A percentile compares a stretch with the other conserved stretches of the same genome.
Evolutionary conservation across 2,329 filamentous ascomycete genomes (phyloP).

Genomic region (Colletotrichum sp.): DNA sequence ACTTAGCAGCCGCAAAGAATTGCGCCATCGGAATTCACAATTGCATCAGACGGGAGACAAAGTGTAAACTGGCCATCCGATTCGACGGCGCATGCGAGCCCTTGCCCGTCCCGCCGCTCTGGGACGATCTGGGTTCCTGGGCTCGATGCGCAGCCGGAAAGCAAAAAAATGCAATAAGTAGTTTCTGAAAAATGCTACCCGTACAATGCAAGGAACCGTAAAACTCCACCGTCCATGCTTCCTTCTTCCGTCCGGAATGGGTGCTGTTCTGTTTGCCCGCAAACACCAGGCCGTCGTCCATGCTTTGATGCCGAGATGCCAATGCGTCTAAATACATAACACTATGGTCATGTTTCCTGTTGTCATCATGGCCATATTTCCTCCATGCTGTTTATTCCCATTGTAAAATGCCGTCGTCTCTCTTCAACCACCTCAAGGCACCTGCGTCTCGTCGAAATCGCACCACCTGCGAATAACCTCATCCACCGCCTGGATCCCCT

Average conservation of each 20-base stretch:
- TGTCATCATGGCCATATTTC: accelerated
- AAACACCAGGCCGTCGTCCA: neutral
- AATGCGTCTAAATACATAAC: neutral
- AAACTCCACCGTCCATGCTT: neutral
- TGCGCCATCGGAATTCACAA: slow-evolving; percentile 12
- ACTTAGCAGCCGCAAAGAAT: neutral
- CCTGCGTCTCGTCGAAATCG: slow-evolving; percentile 71
- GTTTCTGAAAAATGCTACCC: neutral
- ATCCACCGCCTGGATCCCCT: slow-evolving; percentile 70
- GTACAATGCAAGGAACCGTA: neutral
- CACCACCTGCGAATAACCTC: slow-evolving; percentile 84
- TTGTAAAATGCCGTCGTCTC: neutral
- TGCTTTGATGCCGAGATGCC: neutral
- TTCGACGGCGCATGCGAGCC: neutral
- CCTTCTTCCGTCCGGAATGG: neutral
- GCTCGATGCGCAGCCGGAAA: neutral
- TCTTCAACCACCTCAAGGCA: neutral
- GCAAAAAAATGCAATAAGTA: neutral
- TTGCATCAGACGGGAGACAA: neutral
- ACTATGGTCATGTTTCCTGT: neutral
- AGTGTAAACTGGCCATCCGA: neutral
- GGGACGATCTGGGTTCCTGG: neutral
- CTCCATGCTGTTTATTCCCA: neutral
- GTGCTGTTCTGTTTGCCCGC: neutral
- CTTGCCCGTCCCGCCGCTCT: neutral